Base-by-base conservation (phyloP, 176 grass and related monocot genomes). In the Otatea glauca region DNA sequence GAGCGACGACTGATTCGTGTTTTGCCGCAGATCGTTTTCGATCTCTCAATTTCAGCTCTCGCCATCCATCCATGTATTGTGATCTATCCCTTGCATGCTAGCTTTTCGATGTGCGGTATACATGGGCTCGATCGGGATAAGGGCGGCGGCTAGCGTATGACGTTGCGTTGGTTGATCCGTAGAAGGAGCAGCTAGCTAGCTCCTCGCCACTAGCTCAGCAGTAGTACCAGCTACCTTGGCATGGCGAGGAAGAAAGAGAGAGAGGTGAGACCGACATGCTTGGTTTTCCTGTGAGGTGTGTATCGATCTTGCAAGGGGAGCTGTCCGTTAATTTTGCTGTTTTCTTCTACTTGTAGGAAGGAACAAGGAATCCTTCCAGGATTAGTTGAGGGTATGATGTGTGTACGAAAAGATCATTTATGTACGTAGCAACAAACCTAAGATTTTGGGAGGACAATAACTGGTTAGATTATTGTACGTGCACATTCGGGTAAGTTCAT, bases 121-220 rank as follows among this genome's bases (percentile, higher is more conserved):
- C 48, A 23, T 55, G 74, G 80, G 43, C 45, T 78, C 2, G 25
- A 37, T 23, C 62, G 80, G 35, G 80, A 88, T 88, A 83, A 88
- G 86, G 78, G 11, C 66, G 75, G 48, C 32, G 47, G 16, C 20
- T 21, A 32, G 81, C 1, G 60, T 2, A 56, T 12, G 23, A 25
- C 72, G 48, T 44, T 23, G 24, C 38, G 82, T n/a, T 58, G 74
- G 11, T 49, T 18, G 65, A 63, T 79, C 43, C 23, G 27, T 65
- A 23, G 16, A 64, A 51, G 83, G 61, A 60, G 37, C 74, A 14
- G 20, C 25, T 39, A 5, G 48, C 48, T 50, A 12, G 56, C 20
- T 38, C 45, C 21, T 42, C 51, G 8, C 53, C 65, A 51, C 84
- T 61, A 44, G 65, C 44, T 20, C 67, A 18, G 51, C 17, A 7